These are phyloP conservation scores for Phanerochaete sordida DNA, from an alignment of 768 basidiomycete genomes.

Conservation along the genomic window DNA sequence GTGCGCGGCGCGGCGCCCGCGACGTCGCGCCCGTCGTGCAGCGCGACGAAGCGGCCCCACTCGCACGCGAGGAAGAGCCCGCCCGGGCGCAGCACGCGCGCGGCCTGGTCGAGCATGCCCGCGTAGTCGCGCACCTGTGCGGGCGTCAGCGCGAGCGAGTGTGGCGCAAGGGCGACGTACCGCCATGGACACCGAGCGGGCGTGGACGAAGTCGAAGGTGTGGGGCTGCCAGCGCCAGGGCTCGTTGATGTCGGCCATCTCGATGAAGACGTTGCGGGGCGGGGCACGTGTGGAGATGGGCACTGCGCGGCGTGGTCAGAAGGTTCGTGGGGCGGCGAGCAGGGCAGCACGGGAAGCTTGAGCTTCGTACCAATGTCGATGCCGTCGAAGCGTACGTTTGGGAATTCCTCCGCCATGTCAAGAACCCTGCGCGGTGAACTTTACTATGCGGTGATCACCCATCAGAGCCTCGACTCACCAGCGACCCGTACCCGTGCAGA, in stretches of 20 bases:
- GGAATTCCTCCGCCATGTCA: slow-evolving; percentile 69
- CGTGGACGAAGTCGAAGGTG: slow-evolving; percentile 68
- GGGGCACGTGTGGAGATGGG: slow-evolving; percentile 70
- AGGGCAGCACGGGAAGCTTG: slow-evolving; percentile 6
- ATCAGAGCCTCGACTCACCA: slow-evolving; percentile 48
- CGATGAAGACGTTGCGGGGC: slow-evolving; percentile 57
- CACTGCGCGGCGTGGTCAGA: slow-evolving; percentile 35
- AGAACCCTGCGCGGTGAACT: slow-evolving; percentile 49
- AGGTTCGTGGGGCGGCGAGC: neutral
- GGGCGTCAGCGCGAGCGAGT: neutral
- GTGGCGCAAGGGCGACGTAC: slow-evolving; percentile 37
- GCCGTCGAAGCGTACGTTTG: slow-evolving; percentile 61
- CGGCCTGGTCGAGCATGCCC: slow-evolving; percentile 50
- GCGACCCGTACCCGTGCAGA: slow-evolving; percentile 73
- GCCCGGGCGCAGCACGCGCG: slow-evolving; percentile 64
- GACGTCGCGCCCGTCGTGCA: slow-evolving; percentile 28
- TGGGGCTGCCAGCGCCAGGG: slow-evolving; percentile 46
- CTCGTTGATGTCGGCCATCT: slow-evolving; percentile 59
- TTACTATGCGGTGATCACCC: slow-evolving; percentile 13
- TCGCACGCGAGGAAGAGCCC: slow-evolving; percentile 70
- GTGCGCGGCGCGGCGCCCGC: slow-evolving; percentile 18
- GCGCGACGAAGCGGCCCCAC: slow-evolving; percentile 43
- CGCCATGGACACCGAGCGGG: slow-evolving; percentile 54
- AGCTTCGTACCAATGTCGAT: slow-evolving; percentile 67
- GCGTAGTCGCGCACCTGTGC: slow-evolving; percentile 54